Conservation (phyloP, 352 stramenopile species). For the Peronospora belbahrii region DNA sequence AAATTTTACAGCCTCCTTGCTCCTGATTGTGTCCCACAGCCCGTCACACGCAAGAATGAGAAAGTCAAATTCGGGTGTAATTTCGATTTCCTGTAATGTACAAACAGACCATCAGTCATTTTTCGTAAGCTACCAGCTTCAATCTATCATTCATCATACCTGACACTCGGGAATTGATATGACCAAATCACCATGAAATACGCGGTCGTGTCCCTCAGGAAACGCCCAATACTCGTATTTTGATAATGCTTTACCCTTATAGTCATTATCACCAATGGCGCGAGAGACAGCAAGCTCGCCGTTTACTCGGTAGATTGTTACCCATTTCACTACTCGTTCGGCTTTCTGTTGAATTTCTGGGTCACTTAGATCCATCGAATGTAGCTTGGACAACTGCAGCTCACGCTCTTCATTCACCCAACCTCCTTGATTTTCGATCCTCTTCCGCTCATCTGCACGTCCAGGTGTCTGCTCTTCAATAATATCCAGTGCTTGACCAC, state of each 20-base stretch:
- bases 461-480: conserved; percentile 85
- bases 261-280: conserved; percentile 89
- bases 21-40: conserved; percentile 90
- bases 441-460: conserved; percentile 53
- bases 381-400: conserved; percentile 81
- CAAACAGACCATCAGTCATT: conserved; percentile 6
- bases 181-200: conserved; percentile 82
- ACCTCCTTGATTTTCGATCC: conserved; percentile 65
- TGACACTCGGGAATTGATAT: conserved; percentile 83
- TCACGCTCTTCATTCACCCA: conserved; percentile 83
- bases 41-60: conserved; percentile 89
- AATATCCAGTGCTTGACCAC: conserved; percentile 73
- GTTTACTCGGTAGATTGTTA: conserved; percentile 85
- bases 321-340: conserved; percentile 74
- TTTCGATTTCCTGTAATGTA: conserved; percentile 70
- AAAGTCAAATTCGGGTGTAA: conserved; percentile 87
- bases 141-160: conserved; percentile 18
- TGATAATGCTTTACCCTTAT: conserved; percentile 72
- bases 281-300: conserved; percentile 89
- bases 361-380: conserved; percentile 85
- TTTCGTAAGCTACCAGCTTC: background rate
- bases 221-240: conserved; percentile 83
- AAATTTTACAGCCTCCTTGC: conserved; percentile 86
- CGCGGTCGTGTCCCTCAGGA: conserved; percentile 66
- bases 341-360: conserved; percentile 78